These are phyloP conservation scores for Bacidia gigantensis DNA, from an alignment of 495 filamentous ascomycete species.

Conservation along the genomic window DNA sequence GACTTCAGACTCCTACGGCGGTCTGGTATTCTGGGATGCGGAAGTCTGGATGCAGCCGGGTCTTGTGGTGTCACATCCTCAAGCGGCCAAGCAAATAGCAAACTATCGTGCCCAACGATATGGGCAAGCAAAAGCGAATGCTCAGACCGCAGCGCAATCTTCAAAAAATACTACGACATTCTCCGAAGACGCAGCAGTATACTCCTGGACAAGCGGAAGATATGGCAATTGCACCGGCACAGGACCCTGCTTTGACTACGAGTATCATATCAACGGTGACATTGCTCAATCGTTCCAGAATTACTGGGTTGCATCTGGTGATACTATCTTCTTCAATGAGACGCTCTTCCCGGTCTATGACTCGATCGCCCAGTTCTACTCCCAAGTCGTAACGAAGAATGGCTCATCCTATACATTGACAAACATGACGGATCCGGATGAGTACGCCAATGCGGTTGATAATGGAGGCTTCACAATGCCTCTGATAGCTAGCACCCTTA, in stretches of 20 bases:
- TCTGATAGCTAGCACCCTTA: conserved; percentile 43
- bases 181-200: conserved; percentile 39
- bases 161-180: conserved; percentile 42
- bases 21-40: conserved; percentile 52
- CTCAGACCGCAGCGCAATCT: conserved; percentile 30
- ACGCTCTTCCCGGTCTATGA: conserved; percentile 45
- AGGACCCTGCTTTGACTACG: conserved; percentile 48
- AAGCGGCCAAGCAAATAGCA: conserved; percentile 41
- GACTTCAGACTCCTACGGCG: conserved; percentile 48
- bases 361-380: conserved; percentile 42
- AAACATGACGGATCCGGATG: conserved; percentile 76
- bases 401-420: conserved; percentile 35
- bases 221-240: conserved; percentile 53
- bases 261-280: conserved; percentile 55
- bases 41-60: conserved; percentile 58
- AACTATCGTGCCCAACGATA: conserved; percentile 43
- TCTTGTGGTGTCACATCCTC: conserved; percentile 42
- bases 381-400: conserved; percentile 41
- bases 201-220: conserved; percentile 49
- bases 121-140: conserved; percentile 38
- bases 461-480: conserved; percentile 65
- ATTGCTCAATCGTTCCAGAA: conserved; percentile 51
- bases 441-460: conserved; percentile 58
- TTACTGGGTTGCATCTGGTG: conserved; percentile 46
- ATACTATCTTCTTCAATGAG: conserved; percentile 38